Base-by-base conservation (phyloP, 192 early-diverging fungal species). In the Gamsiella multidivaricata region DNA sequence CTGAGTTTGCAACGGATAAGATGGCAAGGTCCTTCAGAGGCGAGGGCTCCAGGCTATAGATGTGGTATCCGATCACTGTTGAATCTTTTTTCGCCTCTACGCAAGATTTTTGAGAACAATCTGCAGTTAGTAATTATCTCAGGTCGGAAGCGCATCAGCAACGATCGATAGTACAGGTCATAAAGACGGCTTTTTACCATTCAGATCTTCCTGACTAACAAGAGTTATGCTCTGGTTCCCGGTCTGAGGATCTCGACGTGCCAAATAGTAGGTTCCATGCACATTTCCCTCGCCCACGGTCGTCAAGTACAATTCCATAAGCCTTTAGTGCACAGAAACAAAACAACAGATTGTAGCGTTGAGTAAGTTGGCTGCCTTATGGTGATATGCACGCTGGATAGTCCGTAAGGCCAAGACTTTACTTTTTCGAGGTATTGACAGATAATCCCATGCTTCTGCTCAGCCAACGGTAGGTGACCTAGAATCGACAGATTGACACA, bases 391-490 rank as follows among this genome's bases (percentile, higher is more conserved):
- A n/a, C n/a, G n/a, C n/a, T n/a, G n/a, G n/a, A n/a, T n/a, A n/a
- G n/a, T n/a, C n/a, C n/a, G n/a, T n/a, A n/a, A n/a, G n/a, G n/a
- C n/a, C n/a, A n/a, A n/a, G n/a, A n/a, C 3, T 61, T 47, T 69
- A 78, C 74, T 58, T 43, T 26, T 78, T 78, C 5, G 74, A 60
- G 55, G 47, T 54, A 28, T 78, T 78, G 66, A 78, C 74, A 69
- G 74, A 78, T 46, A 59, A 63, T 26, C 74, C 74, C 65, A 78
- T 59, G 47, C 74, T 78, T 29, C 74, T 67, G 49, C 74, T 78
- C 23, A 78, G 29, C 74, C 74, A 78, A 5, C 66, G 65, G 36
- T 78, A 78, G 9, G 74, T 78, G 49, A 78, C 61, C 74, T 78
- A 63, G 26, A 33, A 23, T 22, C 12, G 15, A 29, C 0, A 22